These are phyloP conservation scores for Medicago truncatula DNA, from an alignment of 306 rosid genomes.

Conservation along the genomic window MtrunA17r5.0-ANR NC_053044.1:52798001-52798500, in stretches of 20 bases:
- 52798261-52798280: not conserved
- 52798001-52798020: slow-evolving; percentile 10
- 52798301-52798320: slow-evolving; percentile 11
- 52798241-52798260: slow-evolving; percentile 9
- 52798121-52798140: not conserved
- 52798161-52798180: slow-evolving; percentile 7
- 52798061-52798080: slow-evolving; percentile 28
- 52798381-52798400: slow-evolving; percentile 19
- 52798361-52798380: slow-evolving; percentile 12
- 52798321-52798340: slow-evolving; percentile 17
- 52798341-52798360: slow-evolving; percentile 9
- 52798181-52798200: slow-evolving; percentile 9
- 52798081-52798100: slow-evolving; percentile 9
- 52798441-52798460: slow-evolving; percentile 11
- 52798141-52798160: slow-evolving; percentile 1
- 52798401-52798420: slow-evolving; percentile 19
- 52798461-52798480: not conserved
- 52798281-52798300: slow-evolving; percentile 25
- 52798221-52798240: not conserved
- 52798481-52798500: slow-evolving; percentile 9
- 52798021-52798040: slow-evolving; percentile 25
- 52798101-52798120: slow-evolving; percentile 17
- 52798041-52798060: slow-evolving; percentile 1
- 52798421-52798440: not conserved
- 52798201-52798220: slow-evolving; percentile 11